phyloP scores from a whole-genome alignment of 2,329 filamentous ascomycete species.

The Fusarium sp. region DNA sequence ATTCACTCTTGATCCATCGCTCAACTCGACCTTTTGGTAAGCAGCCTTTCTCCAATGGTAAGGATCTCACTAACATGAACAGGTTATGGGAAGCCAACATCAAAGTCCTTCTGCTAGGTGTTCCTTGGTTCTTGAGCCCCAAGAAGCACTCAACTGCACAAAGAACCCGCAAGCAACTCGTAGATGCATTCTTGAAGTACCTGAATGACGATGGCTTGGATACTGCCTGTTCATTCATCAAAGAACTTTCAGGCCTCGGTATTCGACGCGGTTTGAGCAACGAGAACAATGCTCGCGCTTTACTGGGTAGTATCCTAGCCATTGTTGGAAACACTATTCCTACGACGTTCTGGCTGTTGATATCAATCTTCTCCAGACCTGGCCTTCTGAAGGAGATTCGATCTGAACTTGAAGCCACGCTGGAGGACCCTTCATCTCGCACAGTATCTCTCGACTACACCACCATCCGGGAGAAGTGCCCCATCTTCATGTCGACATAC shows the following conservation, averaged over 20 bases:
- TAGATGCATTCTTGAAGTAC: conserved; percentile 24
- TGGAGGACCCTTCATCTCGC: background rate
- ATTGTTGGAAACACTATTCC: conserved; percentile 38
- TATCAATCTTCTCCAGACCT: conserved; percentile 22
- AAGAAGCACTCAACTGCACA: conserved; percentile 15
- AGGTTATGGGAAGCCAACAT: conserved; percentile 36
- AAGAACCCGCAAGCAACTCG: conserved; percentile 20
- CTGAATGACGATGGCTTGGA: conserved; percentile 8
- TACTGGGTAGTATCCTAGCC: conserved; percentile 29
- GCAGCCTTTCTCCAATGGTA: rapidly evolving
- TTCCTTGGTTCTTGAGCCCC: conserved; percentile 34
- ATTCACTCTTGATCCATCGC: conserved; percentile 14
- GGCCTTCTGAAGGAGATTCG: conserved; percentile 10
- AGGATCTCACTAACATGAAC: background rate
- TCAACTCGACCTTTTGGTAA: conserved; percentile 28
- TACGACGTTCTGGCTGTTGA: conserved; percentile 29
- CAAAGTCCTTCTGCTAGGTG: conserved; percentile 23
- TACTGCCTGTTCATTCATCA: conserved; percentile 31
- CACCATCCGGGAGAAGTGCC: conserved; percentile 22
- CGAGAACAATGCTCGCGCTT: conserved; percentile 37
- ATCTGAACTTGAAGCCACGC: conserved; percentile 11
- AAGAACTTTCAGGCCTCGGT: conserved; percentile 18
- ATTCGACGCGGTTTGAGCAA: conserved; percentile 31
- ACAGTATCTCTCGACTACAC: background rate
- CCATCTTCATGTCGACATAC: conserved; percentile 30